Evolutionary conservation across 2,329 filamentous ascomycete species (phyloP), one percentile per base, ranked within the genome.

Genomic region (Diaporthe sp.): DNA sequence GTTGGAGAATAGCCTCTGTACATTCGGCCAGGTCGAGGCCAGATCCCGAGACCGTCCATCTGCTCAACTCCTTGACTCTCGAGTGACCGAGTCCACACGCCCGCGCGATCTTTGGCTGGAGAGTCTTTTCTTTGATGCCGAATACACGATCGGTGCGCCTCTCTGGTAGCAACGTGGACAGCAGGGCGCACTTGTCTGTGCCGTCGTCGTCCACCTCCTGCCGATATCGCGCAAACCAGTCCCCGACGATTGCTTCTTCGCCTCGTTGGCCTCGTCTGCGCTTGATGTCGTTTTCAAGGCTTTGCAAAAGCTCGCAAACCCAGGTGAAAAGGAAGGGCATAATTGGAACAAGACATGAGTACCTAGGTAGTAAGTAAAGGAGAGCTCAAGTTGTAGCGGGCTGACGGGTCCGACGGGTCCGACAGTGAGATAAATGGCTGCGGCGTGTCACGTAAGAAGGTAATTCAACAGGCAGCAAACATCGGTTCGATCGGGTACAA

Each of bases 181-280:
- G n/a, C n/a, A n/a, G n/a, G n/a, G n/a, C n/a, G n/a, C n/a, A n/a
- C n/a, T n/a, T n/a, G n/a, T n/a, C n/a, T n/a, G n/a, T n/a, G n/a
- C 88, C 85, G 10, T 89, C 83, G 0, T 87, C 85, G 79, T 92
- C 84, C 22, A 97, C 87, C 1, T 83, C 82, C 22, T 82, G 81
- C 7, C 89, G 89, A 80, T 97, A 89, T 1, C 85, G 84, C 19
- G 81, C 80, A 82, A 97, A 97, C 95, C 96, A 98, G 35, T 85
- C 81, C 13, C 84, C 79, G 47, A 94, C 86, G 7, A 86, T 80
- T 6, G 77, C 74, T 1, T 80, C 77, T 44, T 81, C 82, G 17
- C 59, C 77, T 74, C 76, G 81, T 65, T 83, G 83, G 17, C 78
- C 81, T 3, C 79, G 78, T 66, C 71, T 76, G 1, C 81, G 72